These are phyloP conservation scores for Pseudocercospora fuligena DNA, from an alignment of 2,329 filamentous ascomycete genomes.

Conservation along the genomic window DNA sequence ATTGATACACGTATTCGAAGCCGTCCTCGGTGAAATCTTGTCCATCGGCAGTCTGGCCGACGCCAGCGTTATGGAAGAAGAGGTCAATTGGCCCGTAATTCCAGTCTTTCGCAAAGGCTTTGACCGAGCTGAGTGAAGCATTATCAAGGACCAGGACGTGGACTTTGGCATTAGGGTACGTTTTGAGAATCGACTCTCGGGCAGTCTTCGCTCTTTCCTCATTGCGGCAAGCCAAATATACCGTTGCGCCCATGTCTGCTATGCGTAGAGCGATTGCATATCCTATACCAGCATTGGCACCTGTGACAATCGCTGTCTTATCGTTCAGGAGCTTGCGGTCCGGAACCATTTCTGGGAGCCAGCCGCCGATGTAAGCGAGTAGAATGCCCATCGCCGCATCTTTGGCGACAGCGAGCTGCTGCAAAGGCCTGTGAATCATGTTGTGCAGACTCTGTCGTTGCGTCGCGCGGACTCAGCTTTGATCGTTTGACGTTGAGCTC, in stretches of 20 bases:
- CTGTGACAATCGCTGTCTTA: slow-evolving; percentile 25
- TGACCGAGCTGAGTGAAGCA: slow-evolving; percentile 4
- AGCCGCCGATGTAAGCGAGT: slow-evolving; percentile 6
- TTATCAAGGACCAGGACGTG: slow-evolving; percentile 32
- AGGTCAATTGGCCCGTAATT: slow-evolving; percentile 8
- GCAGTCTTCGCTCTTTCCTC: neutral
- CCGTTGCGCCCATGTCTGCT: slow-evolving; percentile 12
- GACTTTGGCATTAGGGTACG: slow-evolving; percentile 52
- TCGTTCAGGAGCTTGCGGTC: slow-evolving; percentile 12
- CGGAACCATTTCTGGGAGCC: slow-evolving; percentile 6
- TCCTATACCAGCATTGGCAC: slow-evolving; percentile 24
- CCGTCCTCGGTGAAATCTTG: slow-evolving; percentile 12
- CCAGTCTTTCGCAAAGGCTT: slow-evolving; percentile 8
- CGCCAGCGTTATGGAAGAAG: slow-evolving; percentile 13
- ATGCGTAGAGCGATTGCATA: slow-evolving; percentile 19
- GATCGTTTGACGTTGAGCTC: neutral
- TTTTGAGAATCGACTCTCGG: neutral
- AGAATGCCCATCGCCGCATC: neutral
- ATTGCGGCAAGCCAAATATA: slow-evolving; percentile 6
- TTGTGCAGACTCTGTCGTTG: neutral
- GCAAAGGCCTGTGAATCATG: neutral
- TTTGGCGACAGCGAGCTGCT: neutral
- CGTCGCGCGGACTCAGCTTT: neutral
- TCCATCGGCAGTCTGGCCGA: neutral
- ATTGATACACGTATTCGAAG: slow-evolving; percentile 12